Percentiles rank a stretch among this genome's conserved stretches.
Conservation (phyloP, 2,329 filamentous ascomycete genomes). For the Neofusicoccum parvum region DNA sequence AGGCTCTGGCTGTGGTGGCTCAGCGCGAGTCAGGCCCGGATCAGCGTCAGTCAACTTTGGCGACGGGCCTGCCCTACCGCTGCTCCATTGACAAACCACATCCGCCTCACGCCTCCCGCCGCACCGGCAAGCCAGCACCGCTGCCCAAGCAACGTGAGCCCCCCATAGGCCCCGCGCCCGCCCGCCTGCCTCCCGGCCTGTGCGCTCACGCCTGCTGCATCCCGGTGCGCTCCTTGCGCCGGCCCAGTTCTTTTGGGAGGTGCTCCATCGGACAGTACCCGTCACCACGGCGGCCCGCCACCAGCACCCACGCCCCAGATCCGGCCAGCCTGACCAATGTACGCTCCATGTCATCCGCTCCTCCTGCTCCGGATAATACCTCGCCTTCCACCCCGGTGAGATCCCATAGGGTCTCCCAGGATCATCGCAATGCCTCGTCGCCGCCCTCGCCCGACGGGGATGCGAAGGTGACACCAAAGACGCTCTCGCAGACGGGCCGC, state of each 20-base stretch:
- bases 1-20: neutral
- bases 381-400: slow-evolving; percentile 45
- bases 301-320: slow-evolving; percentile 35
- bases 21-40: neutral
- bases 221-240: slow-evolving; percentile 3
- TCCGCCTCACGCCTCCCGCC: neutral
- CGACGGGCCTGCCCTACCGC: neutral
- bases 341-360: slow-evolving; percentile 45
- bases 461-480: slow-evolving; percentile 34
- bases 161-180: slow-evolving; percentile 1
- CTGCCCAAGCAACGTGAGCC: slow-evolving; percentile 11
- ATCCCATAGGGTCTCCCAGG: slow-evolving; percentile 33
- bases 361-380: slow-evolving; percentile 41
- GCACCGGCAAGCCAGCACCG: neutral
- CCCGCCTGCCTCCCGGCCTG: neutral
- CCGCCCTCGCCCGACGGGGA: slow-evolving; percentile 25
- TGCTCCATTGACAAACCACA: slow-evolving; percentile 4
- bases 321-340: slow-evolving; percentile 43
- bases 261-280: slow-evolving; percentile 13
- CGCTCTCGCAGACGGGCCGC: slow-evolving; percentile 39
- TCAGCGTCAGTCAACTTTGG: slow-evolving; percentile 8
- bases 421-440: slow-evolving; percentile 25
- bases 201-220: slow-evolving; percentile 5
- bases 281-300: slow-evolving; percentile 27
- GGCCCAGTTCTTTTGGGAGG: neutral